These are phyloP conservation scores for Acacia confusa DNA, from an alignment of 306 rosid species.

Conservation along the genomic window DNA sequence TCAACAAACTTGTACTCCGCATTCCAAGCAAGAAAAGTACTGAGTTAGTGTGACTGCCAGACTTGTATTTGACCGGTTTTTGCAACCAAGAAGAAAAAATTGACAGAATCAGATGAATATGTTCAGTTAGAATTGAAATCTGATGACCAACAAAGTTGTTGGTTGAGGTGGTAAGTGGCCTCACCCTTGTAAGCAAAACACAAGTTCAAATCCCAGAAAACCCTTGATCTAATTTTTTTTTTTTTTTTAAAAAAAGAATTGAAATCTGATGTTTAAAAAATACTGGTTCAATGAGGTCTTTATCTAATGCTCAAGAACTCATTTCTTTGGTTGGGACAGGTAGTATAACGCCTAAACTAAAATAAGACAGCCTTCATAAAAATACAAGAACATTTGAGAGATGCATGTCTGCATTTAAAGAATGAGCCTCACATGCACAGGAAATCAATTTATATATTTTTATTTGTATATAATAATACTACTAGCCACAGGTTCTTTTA, in stretches of 20 bases:
- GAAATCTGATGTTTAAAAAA: background rate
- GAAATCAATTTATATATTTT: background rate
- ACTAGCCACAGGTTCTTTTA: background rate
- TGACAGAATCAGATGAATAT: slow-evolving; percentile 28
- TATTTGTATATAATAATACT: background rate
- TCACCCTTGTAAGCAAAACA: no score
- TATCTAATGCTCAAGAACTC: slow-evolving; percentile 1
- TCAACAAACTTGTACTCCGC: slow-evolving; percentile 73
- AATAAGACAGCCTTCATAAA: slow-evolving; percentile 15
- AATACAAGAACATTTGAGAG: slow-evolving; percentile 4
- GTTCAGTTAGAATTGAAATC: background rate
- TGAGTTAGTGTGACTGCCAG: slow-evolving; percentile 77
- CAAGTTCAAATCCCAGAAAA: no score
- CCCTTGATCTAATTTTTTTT: no score
- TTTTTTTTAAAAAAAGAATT: background rate
- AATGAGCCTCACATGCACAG: background rate
- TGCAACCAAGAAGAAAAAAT: slow-evolving; percentile 34
- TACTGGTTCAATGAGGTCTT: background rate
- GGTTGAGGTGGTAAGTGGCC: no score
- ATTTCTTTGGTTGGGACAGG: background rate
- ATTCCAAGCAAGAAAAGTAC: slow-evolving; percentile 98
- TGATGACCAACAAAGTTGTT: no score
- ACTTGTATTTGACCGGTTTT: slow-evolving; percentile 69
- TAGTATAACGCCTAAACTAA: background rate
- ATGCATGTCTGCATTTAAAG: background rate